Conservation (phyloP, 306 rosid genomes). For the Arachis hypogaea region DNA sequence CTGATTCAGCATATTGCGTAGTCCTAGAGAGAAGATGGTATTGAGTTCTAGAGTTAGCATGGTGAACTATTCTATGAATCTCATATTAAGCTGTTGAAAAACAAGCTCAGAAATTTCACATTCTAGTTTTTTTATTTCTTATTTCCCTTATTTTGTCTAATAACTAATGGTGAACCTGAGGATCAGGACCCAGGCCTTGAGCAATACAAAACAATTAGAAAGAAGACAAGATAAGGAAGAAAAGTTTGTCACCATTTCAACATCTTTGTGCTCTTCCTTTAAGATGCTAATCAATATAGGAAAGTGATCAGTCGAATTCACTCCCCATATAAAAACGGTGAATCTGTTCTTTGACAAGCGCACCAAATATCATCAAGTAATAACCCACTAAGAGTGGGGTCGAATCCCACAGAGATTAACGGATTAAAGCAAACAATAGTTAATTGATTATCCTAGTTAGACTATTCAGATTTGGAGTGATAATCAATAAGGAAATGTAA, state of each 20-base stretch:
- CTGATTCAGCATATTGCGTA: neutral
- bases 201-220: constrained; percentile 19
- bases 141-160: neutral
- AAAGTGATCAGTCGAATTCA: constrained; percentile 21
- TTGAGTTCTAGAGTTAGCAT: constrained; percentile 4
- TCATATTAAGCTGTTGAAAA: constrained; percentile 11
- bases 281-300: constrained; percentile 75
- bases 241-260: constrained; percentile 74
- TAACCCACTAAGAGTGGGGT: no score
- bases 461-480: no score
- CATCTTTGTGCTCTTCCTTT: constrained; percentile 89
- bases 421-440: no score
- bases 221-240: constrained; percentile 32
- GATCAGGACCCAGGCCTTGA: constrained; percentile 14
- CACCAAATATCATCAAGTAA: no score
- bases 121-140: neutral
- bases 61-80: neutral
- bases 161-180: neutral
- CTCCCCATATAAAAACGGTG: no score
- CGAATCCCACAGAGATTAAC: no score
- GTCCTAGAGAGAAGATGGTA: neutral
- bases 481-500: no score
- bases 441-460: no score
- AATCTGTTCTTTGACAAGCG: no score
- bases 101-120: constrained; percentile 25